phyloP scores from a whole-genome alignment of 441 rosid genomes.

The Erodium texanum region DNA sequence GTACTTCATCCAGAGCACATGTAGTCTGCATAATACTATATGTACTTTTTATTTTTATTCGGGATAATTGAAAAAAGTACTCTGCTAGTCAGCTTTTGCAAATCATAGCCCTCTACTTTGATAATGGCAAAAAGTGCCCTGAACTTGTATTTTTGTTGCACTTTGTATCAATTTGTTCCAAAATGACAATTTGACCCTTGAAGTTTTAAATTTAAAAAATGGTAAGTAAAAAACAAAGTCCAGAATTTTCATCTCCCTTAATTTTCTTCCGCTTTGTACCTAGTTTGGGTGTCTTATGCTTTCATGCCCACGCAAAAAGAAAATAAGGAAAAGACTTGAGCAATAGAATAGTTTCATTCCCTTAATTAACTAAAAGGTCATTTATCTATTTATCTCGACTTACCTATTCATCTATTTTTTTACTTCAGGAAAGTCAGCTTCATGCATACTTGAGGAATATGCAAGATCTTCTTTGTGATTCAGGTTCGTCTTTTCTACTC shows the following conservation, averaged over 20 bases:
- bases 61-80: no score
- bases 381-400: not conserved
- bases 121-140: no score
- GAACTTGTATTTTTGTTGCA: no score
- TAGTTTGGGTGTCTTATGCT: not conserved
- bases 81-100: no score
- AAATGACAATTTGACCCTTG: no score
- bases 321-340: no score
- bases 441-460: slow-evolving; percentile 58
- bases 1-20: not conserved
- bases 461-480: slow-evolving; percentile 70
- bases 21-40: not conserved
- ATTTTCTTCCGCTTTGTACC: not conserved
- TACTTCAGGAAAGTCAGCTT: slow-evolving; percentile 59
- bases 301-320: not conserved
- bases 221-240: no score
- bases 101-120: no score
- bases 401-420: not conserved
- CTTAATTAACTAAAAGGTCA: not conserved
- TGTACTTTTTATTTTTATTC: not conserved
- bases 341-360: not conserved
- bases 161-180: no score
- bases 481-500: slow-evolving; percentile 36
- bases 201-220: no score
- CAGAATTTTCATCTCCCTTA: no score